Evolutionary conservation across 352 stramenopile genomes (phyloP), one percentile per base, ranked within the genome.

Genomic region (Phytophthora foliorum): DNA sequence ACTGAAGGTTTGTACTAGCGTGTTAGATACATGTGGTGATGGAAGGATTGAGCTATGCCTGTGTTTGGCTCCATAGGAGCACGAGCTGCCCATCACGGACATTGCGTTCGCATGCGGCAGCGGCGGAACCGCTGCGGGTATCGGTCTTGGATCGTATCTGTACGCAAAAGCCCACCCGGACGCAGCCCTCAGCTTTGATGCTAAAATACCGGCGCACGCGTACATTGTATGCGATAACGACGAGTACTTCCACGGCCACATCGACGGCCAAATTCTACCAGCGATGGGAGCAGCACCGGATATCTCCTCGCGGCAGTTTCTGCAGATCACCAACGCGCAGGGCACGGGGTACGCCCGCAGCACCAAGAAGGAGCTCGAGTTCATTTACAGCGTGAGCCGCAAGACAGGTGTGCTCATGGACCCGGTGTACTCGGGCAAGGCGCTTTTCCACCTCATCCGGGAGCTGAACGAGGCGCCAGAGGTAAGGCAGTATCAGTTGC

Each of bases 151-250:
- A 4, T 84, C 81, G 27, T 93, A 89, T 49, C 68, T 97, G 13
- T 88, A 88, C 53, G 81, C 80, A 0, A 74, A 86, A 36, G 49
- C 75, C 25, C 42, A 77, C 19, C 29, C 64, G 14, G 62, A 65
- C 14, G 53, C 59, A 45, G 65, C 82, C 9, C 49, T 95, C 9
- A 66, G 60, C 27, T 92, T 92, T 54, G 59, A 70, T 25, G 39
- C 58, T 0, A 67, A 77, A 38, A 63, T 70, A 6, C 75, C 82
- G 19, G 82, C 82, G 2, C 89, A 96, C 68, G 82, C 88, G 34
- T 94, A 95, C 61, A 93, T 93, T 63, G 89, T 95, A 22, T 96
- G 89, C 63, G 89, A 96, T 70, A 92, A 83, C 16, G 77, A 91
- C n/a, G 80, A 86, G 51, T 93, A 94, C 68, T 96, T 96, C 53